Conservation (phyloP, 805 yeast species). For the Wickerhamiella shivajii region DNA sequence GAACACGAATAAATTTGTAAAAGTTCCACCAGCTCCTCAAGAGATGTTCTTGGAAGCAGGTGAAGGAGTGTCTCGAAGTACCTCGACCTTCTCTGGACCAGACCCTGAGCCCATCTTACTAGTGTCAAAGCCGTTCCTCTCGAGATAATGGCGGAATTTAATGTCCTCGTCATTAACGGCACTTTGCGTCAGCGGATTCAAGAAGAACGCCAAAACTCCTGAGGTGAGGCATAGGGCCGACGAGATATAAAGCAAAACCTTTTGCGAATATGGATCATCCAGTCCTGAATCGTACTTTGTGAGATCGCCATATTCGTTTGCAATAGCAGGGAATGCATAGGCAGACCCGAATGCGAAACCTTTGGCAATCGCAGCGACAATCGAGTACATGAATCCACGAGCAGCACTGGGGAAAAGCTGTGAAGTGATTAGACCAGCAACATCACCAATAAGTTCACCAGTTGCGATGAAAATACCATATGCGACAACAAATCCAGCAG, state of each 20-base stretch:
- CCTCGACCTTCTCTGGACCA: too few species aligned
- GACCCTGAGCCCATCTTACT: slow-evolving; percentile 41
- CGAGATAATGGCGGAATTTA: slow-evolving; percentile 52
- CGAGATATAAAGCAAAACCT: slow-evolving; percentile 72
- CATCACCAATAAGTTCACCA: slow-evolving; percentile 93
- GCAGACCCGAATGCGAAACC: slow-evolving; percentile 89
- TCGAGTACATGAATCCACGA: slow-evolving; percentile 81
- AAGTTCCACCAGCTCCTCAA: too few species aligned
- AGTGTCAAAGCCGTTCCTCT: slow-evolving; percentile 55
- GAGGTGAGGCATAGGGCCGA: slow-evolving; percentile 63
- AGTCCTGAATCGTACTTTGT: slow-evolving; percentile 23
- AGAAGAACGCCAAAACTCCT: slow-evolving; percentile 51
- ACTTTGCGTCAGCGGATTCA: slow-evolving; percentile 75
- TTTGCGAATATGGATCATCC: slow-evolving; percentile 33
- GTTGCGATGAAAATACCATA: slow-evolving; percentile 77
- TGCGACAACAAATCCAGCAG: slow-evolving; percentile 70
- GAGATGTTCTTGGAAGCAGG: too few species aligned
- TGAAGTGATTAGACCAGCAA: slow-evolving; percentile 74
- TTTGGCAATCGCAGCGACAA: slow-evolving; percentile 86
- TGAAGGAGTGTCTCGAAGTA: too few species aligned
- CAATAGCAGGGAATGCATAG: slow-evolving; percentile 73
- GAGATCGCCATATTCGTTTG: slow-evolving; percentile 39
- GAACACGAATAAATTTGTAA: too few species aligned
- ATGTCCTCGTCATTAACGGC: slow-evolving; percentile 68
- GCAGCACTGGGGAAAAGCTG: slow-evolving; percentile 76